Base-by-base conservation (phyloP, 202 grass and related monocot species). In the Setaria italica region DNA sequence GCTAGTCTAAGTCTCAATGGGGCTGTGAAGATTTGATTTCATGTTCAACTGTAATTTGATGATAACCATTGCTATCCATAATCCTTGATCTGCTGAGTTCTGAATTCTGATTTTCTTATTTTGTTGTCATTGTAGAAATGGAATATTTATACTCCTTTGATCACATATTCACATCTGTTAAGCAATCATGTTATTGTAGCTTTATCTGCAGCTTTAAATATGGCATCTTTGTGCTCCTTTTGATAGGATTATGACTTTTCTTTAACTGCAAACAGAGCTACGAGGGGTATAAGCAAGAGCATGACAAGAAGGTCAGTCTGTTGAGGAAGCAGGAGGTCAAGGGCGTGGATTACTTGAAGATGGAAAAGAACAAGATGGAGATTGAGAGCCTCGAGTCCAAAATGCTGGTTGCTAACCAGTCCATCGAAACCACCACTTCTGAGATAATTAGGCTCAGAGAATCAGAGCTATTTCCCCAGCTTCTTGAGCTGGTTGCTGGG, bases 301-400 rank as follows among this genome's bases (percentile, higher is more conserved):
- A 99, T 35, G 91, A 94, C 84, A 94, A 86, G 87, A 99, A 91
- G 90, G 91, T 96, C 17, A 87, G 85, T 55, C 74, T 95, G 39
- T 68, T 99, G 82, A 90, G 90, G 86, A 99, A 91, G 86, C 91
- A 99, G 83, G 96, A 99, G 82, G 88, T 92, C 59, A 92, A 88
- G 71, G 96, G 96, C 12, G 88, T 87, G 69, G 93, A 99, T 78
- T 95, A 95, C 85, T 75, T 99, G 76, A 99, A 99, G 89, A 90
- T 96, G 80, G 96, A 99, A 82, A 99, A 99, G 91, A 99, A 99
- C 78, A 94, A 78, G 86, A 94, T 94, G 90, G 93, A 99, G 82
- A 96, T 99, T 62, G 96, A 99, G 88, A 95, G 93, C 66, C 78
- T 99, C 12, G 96, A 94, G 35, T 96, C 96, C 60, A 99, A 96